Conservation (phyloP, 1,284 basidiomycete genomes). For the Heterobasidion irregulare region DNA sequence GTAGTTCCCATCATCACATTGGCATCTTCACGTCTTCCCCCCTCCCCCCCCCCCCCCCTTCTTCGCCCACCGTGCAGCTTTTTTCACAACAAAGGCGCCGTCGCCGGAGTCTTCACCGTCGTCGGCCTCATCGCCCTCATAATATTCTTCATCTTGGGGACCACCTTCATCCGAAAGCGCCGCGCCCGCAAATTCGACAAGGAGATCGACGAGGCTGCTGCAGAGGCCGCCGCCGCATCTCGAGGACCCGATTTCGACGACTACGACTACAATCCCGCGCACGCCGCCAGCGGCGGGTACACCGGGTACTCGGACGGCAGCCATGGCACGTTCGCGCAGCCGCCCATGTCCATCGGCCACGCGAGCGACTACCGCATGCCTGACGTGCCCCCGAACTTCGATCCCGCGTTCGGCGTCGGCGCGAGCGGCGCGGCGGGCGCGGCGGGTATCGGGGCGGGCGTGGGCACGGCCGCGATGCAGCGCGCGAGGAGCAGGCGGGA, state of each 20-base stretch:
- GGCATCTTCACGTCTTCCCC: not conserved
- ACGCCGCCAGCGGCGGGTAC: constrained; percentile 19
- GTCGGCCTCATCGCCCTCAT: constrained; percentile 52
- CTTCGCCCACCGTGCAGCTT: constrained; percentile 34
- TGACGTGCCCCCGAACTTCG: constrained; percentile 31
- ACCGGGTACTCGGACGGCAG: constrained; percentile 48
- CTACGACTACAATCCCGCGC: constrained; percentile 28
- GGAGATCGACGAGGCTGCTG: constrained; percentile 57
- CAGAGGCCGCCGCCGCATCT: constrained; percentile 20
- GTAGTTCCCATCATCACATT: not conserved
- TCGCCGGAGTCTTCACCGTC: constrained; percentile 61
- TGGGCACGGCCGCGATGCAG: constrained; percentile 21
- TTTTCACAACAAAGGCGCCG: constrained; percentile 61
- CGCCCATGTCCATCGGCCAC: constrained; percentile 29
- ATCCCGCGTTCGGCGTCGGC: constrained; percentile 21
- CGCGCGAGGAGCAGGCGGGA: constrained; percentile 16
- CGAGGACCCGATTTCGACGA: constrained; percentile 47
- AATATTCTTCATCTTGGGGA: constrained; percentile 42
- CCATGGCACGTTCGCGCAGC: constrained; percentile 54
- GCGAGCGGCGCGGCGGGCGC: constrained; percentile 13
- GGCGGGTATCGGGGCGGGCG: constrained; percentile 16
- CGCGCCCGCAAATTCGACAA: constrained; percentile 58
- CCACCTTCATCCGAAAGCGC: constrained; percentile 47
- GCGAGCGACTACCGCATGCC: constrained; percentile 39
- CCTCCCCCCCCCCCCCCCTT: not conserved